Evolutionary conservation across 768 basidiomycete genomes (phyloP).

Genomic region (Coprinellus micaceus): DNA sequence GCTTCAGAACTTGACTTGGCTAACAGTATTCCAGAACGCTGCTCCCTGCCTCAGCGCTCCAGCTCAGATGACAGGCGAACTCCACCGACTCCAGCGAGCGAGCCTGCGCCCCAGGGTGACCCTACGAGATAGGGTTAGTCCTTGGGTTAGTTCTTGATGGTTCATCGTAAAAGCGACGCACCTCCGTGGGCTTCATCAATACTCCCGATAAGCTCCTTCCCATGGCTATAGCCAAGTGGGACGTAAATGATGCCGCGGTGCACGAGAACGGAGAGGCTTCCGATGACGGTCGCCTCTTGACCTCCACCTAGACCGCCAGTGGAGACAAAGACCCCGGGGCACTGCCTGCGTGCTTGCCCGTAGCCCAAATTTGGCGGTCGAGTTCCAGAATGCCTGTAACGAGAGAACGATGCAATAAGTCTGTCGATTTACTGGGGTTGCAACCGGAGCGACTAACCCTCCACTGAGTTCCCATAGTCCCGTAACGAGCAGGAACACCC

Average conservation of each 20-base stretch:
- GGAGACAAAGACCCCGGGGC: constrained; percentile 69
- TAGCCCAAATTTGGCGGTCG: constrained; percentile 60
- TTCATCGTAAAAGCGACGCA: constrained; percentile 24
- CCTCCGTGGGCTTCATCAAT: constrained; percentile 55
- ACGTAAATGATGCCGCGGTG: constrained; percentile 76
- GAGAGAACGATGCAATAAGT: no score
- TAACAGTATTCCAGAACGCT: constrained; percentile 46
- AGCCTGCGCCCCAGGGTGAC: constrained; percentile 76
- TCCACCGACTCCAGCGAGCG: constrained; percentile 46
- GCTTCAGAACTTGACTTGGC: constrained; percentile 15
- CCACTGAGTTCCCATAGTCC: no score
- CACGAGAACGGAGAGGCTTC: constrained; percentile 50
- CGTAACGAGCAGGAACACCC: no score
- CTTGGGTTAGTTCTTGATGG: no score
- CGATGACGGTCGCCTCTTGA: constrained; percentile 61
- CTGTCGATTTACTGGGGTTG: no score
- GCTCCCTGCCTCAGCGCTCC: constrained; percentile 53
- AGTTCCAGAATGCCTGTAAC: constrained; percentile 71
- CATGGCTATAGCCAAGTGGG: constrained; percentile 64
- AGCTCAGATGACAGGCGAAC: constrained; percentile 43
- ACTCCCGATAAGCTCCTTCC: constrained; percentile 38
- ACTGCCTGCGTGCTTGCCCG: constrained; percentile 64
- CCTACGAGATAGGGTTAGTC: constrained; percentile 31
- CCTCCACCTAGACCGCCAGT: constrained; percentile 73
- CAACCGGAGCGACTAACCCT: no score